phyloP scores from a whole-genome alignment of 164 flowering plant species.

The Protea cynaroides region DNA sequence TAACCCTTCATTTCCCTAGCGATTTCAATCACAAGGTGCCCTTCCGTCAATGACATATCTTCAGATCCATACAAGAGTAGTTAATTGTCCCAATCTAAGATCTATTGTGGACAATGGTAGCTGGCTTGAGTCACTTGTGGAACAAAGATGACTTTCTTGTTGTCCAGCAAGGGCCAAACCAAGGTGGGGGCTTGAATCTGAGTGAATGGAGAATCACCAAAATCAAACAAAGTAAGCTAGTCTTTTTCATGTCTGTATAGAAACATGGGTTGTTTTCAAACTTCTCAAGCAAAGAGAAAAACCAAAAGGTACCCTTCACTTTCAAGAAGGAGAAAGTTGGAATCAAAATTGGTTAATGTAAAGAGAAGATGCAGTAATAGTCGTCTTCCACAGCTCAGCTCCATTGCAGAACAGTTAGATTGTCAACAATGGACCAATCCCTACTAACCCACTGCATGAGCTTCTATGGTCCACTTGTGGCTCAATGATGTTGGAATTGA shows the following conservation, averaged over 20 bases:
- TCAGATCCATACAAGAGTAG: slow-evolving; percentile 3
- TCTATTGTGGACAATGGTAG: background rate
- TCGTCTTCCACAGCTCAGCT: background rate
- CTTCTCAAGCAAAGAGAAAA: background rate
- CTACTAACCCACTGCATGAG: background rate
- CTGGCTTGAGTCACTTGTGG: background rate
- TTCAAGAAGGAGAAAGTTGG: background rate
- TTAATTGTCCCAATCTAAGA: background rate
- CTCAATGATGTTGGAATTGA: background rate
- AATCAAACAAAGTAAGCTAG: background rate
- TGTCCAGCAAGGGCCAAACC: slow-evolving; percentile 1
- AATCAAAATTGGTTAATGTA: background rate
- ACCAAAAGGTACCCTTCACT: slow-evolving; percentile 1
- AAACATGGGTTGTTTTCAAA: background rate
- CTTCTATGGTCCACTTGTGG: background rate
- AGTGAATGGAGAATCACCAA: background rate
- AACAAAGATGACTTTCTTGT: background rate
- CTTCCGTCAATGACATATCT: background rate
- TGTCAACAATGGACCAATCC: background rate
- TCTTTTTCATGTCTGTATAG: background rate
- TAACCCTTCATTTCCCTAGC: background rate
- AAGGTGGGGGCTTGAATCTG: background rate
- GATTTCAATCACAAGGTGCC: too few relatives aligned
- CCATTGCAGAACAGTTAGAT: background rate
- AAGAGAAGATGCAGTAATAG: background rate